A percentile compares a stretch with the other conserved stretches of the same genome.
These are phyloP conservation scores for Rhodotorula sphaerocarpa DNA, from an alignment of 768 basidiomycete genomes.

Conservation along the genomic window DNA sequence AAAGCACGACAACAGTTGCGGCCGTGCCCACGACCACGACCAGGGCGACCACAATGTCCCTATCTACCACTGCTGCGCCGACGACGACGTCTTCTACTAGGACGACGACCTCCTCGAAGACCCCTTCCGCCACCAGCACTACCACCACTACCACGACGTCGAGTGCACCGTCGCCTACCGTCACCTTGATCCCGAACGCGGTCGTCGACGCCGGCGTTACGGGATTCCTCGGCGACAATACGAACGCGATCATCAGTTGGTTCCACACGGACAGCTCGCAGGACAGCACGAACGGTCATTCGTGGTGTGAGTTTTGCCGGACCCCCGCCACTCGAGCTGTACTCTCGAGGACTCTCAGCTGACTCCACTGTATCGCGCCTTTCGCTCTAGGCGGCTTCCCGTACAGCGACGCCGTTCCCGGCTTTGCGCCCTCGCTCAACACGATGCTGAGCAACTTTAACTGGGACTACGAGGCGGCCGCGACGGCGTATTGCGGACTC, in stretches of 20 bases:
- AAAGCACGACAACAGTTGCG: too few species aligned
- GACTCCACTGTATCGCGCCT: too few species aligned
- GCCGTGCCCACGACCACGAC: too few species aligned
- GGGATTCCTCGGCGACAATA: constrained; percentile 14
- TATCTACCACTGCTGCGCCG: too few species aligned
- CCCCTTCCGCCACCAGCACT: background rate
- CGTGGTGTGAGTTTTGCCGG: constrained; percentile 31
- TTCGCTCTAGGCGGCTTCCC: background rate
- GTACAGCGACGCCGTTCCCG: constrained; percentile 23
- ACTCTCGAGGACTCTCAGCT: too few species aligned
- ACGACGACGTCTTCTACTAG: background rate
- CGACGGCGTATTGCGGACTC: constrained; percentile 35
- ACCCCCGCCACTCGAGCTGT: too few species aligned
- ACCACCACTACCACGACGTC: background rate
- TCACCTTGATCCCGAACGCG: background rate
- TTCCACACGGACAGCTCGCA: constrained; percentile 25
- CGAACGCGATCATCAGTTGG: constrained; percentile 26
- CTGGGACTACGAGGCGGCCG: constrained; percentile 21
- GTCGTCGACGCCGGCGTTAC: constrained; percentile 5
- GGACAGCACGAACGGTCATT: constrained; percentile 37
- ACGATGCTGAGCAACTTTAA: constrained; percentile 37
- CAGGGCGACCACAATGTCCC: too few species aligned
- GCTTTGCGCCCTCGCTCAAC: constrained; percentile 32
- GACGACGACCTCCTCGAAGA: background rate
- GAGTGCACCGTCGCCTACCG: background rate